These are phyloP conservation scores for Alternaria triticina DNA, from an alignment of 2,329 filamentous ascomycete genomes.

Conservation along the genomic window DNA sequence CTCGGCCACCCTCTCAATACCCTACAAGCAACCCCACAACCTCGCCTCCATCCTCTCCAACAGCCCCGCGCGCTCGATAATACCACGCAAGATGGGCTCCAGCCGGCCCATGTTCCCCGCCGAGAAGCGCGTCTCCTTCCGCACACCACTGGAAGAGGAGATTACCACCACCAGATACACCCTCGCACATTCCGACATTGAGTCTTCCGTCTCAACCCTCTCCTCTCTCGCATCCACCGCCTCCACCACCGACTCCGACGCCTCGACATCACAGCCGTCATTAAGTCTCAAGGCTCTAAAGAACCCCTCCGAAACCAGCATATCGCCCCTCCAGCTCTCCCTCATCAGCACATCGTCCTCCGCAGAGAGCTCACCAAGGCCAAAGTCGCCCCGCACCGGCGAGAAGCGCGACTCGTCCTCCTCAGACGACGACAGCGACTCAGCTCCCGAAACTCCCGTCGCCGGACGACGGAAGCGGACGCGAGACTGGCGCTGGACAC, in stretches of 20 bases:
- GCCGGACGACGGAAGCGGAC: constrained; percentile 61
- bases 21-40: constrained; percentile 56
- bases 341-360: constrained; percentile 24
- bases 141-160: constrained; percentile 63
- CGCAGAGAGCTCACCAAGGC: constrained; percentile 31
- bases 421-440: constrained; percentile 57
- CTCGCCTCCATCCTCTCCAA: constrained; percentile 55
- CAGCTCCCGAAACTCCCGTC: constrained; percentile 60
- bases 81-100: constrained; percentile 51
- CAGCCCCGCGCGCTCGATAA: constrained; percentile 49
- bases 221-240: constrained; percentile 29
- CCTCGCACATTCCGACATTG: constrained; percentile 62
- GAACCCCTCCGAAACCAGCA: constrained; percentile 20
- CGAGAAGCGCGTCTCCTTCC: constrained; percentile 64
- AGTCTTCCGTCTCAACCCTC: constrained; percentile 48
- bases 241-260: constrained; percentile 12
- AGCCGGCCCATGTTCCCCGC: constrained; percentile 59
- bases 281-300: constrained; percentile 15
- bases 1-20: constrained; percentile 45
- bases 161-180: constrained; percentile 64
- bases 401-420: constrained; percentile 55
- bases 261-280: constrained; percentile 24
- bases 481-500: constrained; percentile 64
- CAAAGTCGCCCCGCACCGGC: constrained; percentile 37
- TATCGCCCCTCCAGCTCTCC: constrained; percentile 17